Evolutionary conservation across 164 flowering plant genomes (phyloP).

Genomic region (Piper longum): DNA sequence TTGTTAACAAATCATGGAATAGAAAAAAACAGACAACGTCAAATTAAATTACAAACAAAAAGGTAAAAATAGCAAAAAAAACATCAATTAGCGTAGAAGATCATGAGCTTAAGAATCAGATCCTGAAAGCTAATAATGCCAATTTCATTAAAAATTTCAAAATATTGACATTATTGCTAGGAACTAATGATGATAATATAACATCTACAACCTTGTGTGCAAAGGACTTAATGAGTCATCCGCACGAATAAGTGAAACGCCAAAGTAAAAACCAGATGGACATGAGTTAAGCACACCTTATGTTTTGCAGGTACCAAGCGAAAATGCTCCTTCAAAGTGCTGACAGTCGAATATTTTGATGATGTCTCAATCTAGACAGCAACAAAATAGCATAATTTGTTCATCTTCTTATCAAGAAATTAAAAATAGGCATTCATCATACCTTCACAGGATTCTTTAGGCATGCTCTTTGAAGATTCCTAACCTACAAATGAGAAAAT

Average conservation of each 20-base stretch:
- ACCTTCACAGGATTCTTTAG: slow-evolving; percentile 89
- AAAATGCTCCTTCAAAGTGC: slow-evolving; percentile 71
- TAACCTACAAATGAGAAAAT: slow-evolving; percentile 30
- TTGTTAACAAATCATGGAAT: no score
- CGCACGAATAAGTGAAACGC: no score
- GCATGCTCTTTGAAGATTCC: slow-evolving; percentile 78
- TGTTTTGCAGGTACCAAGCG: slow-evolving; percentile 65
- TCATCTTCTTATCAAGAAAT: neutral
- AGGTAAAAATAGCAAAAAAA: neutral
- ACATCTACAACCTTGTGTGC: no score
- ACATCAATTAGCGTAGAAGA: no score
- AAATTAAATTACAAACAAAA: neutral
- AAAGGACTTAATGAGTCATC: no score
- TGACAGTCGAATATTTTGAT: slow-evolving; percentile 84
- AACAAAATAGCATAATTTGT: neutral
- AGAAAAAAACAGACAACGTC: neutral
- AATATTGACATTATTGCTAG: no score
- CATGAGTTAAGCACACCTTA: slow-evolving; percentile 35
- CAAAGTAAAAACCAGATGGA: no score
- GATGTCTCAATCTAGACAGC: slow-evolving; percentile 65
- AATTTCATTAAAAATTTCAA: no score
- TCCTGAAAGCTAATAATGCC: no score
- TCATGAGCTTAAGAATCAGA: no score
- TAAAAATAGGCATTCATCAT: slow-evolving; percentile 2
- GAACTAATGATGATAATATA: no score